Conservation (phyloP, 1,284 basidiomycete species). For the Omphalotus olearius region DNA sequence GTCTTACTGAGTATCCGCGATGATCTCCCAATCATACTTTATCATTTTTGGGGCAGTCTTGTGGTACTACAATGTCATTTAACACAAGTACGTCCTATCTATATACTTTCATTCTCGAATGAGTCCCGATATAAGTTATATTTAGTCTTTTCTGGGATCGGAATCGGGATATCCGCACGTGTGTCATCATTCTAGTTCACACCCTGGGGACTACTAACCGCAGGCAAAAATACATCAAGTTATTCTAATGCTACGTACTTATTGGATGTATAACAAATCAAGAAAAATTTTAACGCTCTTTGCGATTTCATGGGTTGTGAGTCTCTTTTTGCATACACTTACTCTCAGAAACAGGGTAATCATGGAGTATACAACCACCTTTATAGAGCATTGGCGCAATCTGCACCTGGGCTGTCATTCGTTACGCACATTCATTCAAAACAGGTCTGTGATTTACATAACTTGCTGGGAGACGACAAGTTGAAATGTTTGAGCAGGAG, state of each 20-base stretch:
- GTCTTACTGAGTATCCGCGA: background rate
- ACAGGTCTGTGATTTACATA: too few relatives aligned
- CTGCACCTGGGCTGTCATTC: background rate
- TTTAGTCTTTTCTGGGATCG: constrained; percentile 4
- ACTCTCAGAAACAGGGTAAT: background rate
- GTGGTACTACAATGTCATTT: background rate
- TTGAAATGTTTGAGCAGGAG: too few relatives aligned
- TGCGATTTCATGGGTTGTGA: constrained; percentile 16
- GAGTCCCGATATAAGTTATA: background rate
- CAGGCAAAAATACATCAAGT: constrained; percentile 7
- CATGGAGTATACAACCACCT: background rate
- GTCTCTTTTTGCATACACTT: constrained; percentile 6
- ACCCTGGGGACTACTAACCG: too few relatives aligned
- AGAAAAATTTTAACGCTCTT: constrained; percentile 16
- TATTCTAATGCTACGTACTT: constrained; percentile 19
- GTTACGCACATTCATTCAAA: background rate
- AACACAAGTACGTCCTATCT: constrained; percentile 1
- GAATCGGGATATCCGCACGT: constrained; percentile 9
- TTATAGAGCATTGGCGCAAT: background rate
- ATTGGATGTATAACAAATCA: constrained; percentile 18
- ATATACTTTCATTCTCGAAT: background rate
- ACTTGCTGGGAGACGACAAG: too few relatives aligned
- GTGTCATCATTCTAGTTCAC: background rate
- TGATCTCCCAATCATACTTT: background rate
- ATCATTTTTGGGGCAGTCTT: background rate